Percentiles rank a stretch among this genome's conserved stretches.
phyloP scores from a whole-genome alignment of 176 grass and related monocot genomes.

The Echinochloa phyllopogon region DNA sequence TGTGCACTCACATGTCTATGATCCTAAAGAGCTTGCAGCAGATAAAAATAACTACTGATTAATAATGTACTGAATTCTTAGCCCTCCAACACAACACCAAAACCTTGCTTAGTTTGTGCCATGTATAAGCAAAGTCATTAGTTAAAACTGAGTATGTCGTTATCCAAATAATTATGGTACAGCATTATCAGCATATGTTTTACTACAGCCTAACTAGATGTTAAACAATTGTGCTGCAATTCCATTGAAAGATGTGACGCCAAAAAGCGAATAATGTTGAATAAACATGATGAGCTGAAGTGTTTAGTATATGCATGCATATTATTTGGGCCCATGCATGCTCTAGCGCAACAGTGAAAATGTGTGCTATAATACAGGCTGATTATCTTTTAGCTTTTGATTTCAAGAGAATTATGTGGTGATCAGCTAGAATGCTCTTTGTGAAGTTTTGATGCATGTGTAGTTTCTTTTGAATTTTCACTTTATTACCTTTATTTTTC shows the following conservation, averaged over 20 bases:
- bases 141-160: neutral
- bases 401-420: neutral
- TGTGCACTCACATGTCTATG: no score
- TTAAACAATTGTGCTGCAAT: neutral
- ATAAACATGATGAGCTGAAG: neutral
- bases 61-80: neutral
- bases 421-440: constrained; percentile 33
- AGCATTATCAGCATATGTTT: neutral
- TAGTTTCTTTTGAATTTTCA: neutral
- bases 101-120: no score
- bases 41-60: neutral
- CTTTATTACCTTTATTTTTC: constrained; percentile 27
- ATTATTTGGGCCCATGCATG: neutral
- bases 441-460: neutral
- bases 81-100: no score
- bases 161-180: no score
- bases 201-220: neutral
- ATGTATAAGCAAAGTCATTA: no score
- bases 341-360: no score
- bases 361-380: neutral
- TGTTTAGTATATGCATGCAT: neutral
- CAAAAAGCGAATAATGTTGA: neutral
- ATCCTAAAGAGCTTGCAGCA: no score
- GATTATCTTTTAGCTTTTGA: neutral
- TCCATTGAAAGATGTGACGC: neutral